phyloP scores from a whole-genome alignment of 108 stramenopile genomes.

The Discostella pseudostelligera region DNA sequence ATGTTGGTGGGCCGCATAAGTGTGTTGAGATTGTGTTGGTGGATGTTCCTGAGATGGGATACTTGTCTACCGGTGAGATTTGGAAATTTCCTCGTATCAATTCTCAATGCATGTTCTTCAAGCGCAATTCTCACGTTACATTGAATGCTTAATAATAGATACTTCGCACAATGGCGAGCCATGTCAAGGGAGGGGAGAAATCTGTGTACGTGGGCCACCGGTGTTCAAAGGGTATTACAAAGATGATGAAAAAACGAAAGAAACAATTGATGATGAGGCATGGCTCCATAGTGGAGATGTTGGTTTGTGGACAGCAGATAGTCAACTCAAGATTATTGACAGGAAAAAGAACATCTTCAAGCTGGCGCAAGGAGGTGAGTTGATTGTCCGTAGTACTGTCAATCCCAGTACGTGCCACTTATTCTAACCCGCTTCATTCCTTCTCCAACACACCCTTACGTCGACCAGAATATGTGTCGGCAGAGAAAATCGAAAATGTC shows the following conservation, averaged over 20 bases:
- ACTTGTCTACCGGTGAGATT: slow-evolving; percentile 68
- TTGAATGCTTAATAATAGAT: slow-evolving; percentile 31
- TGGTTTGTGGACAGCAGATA: slow-evolving; percentile 91
- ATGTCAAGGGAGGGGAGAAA: slow-evolving; percentile 91
- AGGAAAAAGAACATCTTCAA: slow-evolving; percentile 99
- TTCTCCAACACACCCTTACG: not conserved
- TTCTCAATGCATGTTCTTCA: slow-evolving; percentile 4
- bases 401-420: no score
- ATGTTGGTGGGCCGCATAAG: slow-evolving; percentile 91
- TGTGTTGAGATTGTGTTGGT: slow-evolving; percentile 83
- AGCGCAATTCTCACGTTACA: not conserved
- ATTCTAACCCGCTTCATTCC: not conserved
- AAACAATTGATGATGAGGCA: slow-evolving; percentile 90
- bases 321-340: slow-evolving; percentile 94
- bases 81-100: not conserved
- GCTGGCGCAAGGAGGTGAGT: slow-evolving; percentile 87
- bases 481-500: slow-evolving; percentile 98
- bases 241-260: slow-evolving; percentile 89
- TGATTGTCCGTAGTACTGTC: not conserved
- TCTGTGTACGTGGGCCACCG: slow-evolving; percentile 92
- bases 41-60: slow-evolving; percentile 96
- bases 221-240: slow-evolving; percentile 98
- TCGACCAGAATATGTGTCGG: slow-evolving; percentile 80
- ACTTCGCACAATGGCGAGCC: slow-evolving; percentile 74
- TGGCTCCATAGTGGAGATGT: slow-evolving; percentile 98